A percentile compares a stretch with the other conserved stretches of the same genome.
These are phyloP conservation scores for Grosmannia serpens DNA, from an alignment of 2,329 filamentous ascomycete species.

Conservation along the genomic window DNA sequence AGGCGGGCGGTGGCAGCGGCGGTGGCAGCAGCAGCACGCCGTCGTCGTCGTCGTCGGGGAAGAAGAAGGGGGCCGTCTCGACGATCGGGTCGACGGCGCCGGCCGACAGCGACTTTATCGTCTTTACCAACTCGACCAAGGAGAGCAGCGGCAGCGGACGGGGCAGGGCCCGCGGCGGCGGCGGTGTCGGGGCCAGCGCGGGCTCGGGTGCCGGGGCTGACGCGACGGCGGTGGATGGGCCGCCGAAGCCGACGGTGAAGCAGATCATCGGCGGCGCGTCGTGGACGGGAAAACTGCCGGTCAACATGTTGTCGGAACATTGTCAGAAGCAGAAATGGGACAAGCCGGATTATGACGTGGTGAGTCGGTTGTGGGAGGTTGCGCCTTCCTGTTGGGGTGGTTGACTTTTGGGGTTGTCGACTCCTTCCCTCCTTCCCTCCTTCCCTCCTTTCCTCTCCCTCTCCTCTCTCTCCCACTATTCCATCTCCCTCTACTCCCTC, in stretches of 20 bases:
- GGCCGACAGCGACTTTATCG: conserved; percentile 40
- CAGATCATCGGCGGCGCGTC: conserved; percentile 88
- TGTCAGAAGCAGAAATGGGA: conserved; percentile 96
- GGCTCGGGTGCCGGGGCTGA: not conserved
- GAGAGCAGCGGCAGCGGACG: conserved; percentile 28
- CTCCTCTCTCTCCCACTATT: not conserved
- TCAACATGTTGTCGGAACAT: conserved; percentile 87
- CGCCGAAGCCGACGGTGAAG: conserved; percentile 52
- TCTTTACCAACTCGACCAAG: conserved; percentile 48
- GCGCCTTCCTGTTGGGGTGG: not conserved
- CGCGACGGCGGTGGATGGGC: conserved; percentile 18
- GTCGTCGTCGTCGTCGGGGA: not conserved
- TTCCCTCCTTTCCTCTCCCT: conserved; percentile 1
- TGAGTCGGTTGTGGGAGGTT: conserved; percentile 26
- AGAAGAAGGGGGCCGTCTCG: conserved; percentile 7
- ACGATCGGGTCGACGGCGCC: conserved; percentile 16
- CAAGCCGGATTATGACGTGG: conserved; percentile 81
- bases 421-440: conserved; percentile 1
- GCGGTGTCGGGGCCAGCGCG: not conserved
- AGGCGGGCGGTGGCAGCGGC: not conserved
- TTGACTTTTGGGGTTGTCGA: not conserved
- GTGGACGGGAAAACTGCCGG: conserved; percentile 94
- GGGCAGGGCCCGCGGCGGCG: conserved; percentile 18
- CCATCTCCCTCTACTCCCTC: not conserved
- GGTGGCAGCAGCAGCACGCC: not conserved